Conservation (phyloP, 2,329 filamentous ascomycete genomes). For the Claviceps quebecensis region DNA sequence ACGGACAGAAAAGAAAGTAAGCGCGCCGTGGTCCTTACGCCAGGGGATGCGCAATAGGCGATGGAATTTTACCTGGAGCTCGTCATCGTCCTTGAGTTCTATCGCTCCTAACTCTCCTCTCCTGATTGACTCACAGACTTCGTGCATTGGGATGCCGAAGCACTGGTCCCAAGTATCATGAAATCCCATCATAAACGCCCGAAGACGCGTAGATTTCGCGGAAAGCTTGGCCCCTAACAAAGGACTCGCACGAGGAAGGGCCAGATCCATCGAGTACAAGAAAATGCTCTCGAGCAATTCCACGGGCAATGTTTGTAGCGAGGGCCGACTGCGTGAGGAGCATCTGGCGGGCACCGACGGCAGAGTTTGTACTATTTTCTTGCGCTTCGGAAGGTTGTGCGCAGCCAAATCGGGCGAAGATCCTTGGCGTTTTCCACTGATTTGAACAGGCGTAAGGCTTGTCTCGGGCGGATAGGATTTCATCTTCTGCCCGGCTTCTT, state of each 20-base stretch:
- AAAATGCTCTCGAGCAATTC: conserved; percentile 42
- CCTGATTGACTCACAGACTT: no score
- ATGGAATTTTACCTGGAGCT: conserved; percentile 27
- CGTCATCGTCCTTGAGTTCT: conserved; percentile 25
- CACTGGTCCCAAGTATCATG: conserved; percentile 24
- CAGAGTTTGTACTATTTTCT: conserved; percentile 17
- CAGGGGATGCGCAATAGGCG: background rate
- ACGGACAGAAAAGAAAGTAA: background rate
- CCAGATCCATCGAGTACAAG: conserved; percentile 32
- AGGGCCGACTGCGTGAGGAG: conserved; percentile 12
- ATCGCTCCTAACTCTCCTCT: no score
- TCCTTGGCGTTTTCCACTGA: conserved; percentile 30
- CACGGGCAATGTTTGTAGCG: conserved; percentile 27
- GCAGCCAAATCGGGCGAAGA: conserved; percentile 6
- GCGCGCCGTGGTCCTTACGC: background rate
- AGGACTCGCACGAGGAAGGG: conserved; percentile 30
- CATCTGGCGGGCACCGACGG: conserved; percentile 17
- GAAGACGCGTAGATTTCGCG: conserved; percentile 20
- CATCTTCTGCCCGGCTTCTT: background rate
- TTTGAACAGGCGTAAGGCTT: conserved; percentile 34
- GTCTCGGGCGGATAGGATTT: conserved; percentile 14
- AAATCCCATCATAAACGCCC: conserved; percentile 22
- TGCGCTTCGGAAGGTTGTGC: background rate
- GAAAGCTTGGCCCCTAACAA: conserved; percentile 34
- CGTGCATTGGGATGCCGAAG: conserved; percentile 14